Evolutionary conservation across 176 grass and related monocot species (phyloP).

Genomic region (Rhynchospora pubera): DNA sequence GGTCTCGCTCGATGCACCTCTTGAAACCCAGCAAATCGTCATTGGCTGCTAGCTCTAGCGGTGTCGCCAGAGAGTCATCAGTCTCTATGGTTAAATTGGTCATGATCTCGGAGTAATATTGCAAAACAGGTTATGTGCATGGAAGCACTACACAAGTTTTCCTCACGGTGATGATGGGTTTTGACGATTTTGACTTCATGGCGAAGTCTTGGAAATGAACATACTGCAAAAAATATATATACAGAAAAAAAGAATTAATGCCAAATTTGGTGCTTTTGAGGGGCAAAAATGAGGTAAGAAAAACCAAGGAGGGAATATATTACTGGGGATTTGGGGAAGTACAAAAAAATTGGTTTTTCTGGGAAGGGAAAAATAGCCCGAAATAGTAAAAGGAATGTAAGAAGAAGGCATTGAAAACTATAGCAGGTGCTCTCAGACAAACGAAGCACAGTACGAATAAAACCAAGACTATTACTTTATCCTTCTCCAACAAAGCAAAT

Average conservation of each 20-base stretch:
- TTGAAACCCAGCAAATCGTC: slow-evolving; percentile 36
- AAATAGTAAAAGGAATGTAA: neutral
- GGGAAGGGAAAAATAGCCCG: neutral
- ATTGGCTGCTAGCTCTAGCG: slow-evolving; percentile 63
- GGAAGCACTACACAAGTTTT: neutral
- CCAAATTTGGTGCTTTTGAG: neutral
- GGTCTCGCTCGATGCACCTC: slow-evolving; percentile 39
- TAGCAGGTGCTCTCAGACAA: neutral
- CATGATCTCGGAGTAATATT: neutral
- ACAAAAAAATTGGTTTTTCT: neutral
- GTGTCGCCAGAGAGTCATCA: slow-evolving; percentile 38
- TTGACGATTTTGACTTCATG: neutral
- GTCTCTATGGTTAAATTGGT: slow-evolving; percentile 48
- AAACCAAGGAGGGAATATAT: neutral
- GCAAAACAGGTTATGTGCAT: neutral
- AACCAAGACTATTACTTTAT: neutral
- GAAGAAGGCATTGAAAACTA: neutral
- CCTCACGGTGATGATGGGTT: neutral
- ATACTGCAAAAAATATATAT: neutral
- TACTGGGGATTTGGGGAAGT: neutral
- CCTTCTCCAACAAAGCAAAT: neutral
- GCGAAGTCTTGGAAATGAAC: neutral
- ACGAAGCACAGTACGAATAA: neutral
- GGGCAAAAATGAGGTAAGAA: neutral
- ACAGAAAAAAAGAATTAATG: neutral